phyloP scores from a whole-genome alignment of 2,329 filamentous ascomycete genomes.

The Exutisphaerella laricina region DNA sequence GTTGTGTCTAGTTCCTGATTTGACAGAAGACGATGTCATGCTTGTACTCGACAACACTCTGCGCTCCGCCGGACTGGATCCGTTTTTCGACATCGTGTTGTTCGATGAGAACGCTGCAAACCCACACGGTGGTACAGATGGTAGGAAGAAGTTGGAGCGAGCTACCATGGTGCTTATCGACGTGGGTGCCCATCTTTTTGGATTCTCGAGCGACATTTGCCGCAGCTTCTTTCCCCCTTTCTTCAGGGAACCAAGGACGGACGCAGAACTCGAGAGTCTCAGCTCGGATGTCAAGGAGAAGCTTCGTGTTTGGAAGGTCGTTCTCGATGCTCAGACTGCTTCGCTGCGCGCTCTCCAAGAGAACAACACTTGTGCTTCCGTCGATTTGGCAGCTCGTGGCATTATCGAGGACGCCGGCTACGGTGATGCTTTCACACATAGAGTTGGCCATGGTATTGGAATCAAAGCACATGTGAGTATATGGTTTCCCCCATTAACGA shows the following conservation, averaged over 20 bases:
- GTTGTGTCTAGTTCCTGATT: conserved; percentile 48
- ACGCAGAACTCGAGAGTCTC: conserved; percentile 31
- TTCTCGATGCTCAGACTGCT: conserved; percentile 56
- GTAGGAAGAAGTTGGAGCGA: conserved; percentile 45
- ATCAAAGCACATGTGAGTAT: conserved; percentile 62
- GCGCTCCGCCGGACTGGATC: conserved; percentile 48
- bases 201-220: conserved; percentile 60
- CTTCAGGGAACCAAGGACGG: conserved; percentile 29
- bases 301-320: conserved; percentile 54
- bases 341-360: conserved; percentile 48
- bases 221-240: conserved; percentile 50
- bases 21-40: conserved; percentile 56
- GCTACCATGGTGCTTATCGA: conserved; percentile 59
- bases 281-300: conserved; percentile 41
- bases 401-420: conserved; percentile 57
- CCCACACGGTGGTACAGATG: conserved; percentile 50
- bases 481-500: too few species aligned
- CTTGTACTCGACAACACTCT: conserved; percentile 52
- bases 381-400: conserved; percentile 55
- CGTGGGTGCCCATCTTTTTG: conserved; percentile 55
- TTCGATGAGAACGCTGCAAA: conserved; percentile 54
- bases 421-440: conserved; percentile 55
- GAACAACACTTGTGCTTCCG: conserved; percentile 52
- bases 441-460: conserved; percentile 59
- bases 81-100: conserved; percentile 60